A percentile compares a stretch with the other conserved stretches of the same genome.
These are phyloP conservation scores for Mycena sanguinolenta DNA, from an alignment of 768 basidiomycete species.

Conservation along the genomic window DNA sequence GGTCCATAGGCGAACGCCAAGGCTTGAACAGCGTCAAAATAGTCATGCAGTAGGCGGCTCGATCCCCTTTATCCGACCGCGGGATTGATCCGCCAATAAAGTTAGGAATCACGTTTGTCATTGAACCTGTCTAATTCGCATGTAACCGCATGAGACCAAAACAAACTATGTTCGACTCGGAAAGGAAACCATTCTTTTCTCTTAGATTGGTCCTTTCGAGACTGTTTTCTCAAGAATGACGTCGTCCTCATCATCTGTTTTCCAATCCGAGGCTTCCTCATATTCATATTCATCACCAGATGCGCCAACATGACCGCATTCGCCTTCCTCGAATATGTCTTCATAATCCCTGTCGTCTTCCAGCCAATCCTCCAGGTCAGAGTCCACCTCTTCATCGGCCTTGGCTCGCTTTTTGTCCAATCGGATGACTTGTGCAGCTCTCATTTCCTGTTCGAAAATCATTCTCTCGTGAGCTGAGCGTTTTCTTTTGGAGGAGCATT, in stretches of 20 bases:
- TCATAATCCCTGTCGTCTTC: no score
- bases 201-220: no score
- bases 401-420: no score
- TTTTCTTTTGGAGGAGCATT: background rate
- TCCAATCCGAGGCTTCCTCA: background rate
- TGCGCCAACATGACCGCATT: no score
- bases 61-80: constrained; percentile 43
- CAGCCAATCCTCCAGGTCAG: background rate
- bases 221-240: background rate
- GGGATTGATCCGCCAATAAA: constrained; percentile 42
- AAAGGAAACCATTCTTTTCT: no score
- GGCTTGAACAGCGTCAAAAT: constrained; percentile 44
- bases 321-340: no score
- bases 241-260: background rate
- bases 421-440: no score
- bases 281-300: no score
- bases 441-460: no score
- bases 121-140: background rate
- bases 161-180: background rate
- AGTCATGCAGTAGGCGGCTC: constrained; percentile 45
- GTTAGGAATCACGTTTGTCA: constrained; percentile 38
- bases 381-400: no score
- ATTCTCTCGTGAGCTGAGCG: no score
- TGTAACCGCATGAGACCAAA: constrained; percentile 28
- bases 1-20: constrained; percentile 41